Conservation (phyloP, 306 rosid genomes). For the Acacia melanoxylon region DNA sequence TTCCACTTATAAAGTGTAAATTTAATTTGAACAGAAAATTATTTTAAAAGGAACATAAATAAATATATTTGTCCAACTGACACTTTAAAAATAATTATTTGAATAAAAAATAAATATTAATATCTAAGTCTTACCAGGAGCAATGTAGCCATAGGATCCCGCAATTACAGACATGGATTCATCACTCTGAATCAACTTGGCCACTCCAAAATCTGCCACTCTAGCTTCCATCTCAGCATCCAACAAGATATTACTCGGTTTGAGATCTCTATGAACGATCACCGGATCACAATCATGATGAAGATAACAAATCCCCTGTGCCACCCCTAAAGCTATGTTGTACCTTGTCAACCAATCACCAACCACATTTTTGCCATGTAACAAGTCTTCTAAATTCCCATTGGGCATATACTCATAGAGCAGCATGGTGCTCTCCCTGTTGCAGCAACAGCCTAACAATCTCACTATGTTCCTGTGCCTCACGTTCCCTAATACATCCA, state of each 20-base stretch:
- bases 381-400: slow-evolving; percentile 74
- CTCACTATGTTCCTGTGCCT: slow-evolving; percentile 97
- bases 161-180: slow-evolving; percentile 97
- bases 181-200: slow-evolving; percentile 71
- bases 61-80: not conserved
- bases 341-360: slow-evolving; percentile 88
- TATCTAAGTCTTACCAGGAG: slow-evolving; percentile 62
- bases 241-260: slow-evolving; percentile 79
- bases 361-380: slow-evolving; percentile 64
- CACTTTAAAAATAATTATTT: not conserved
- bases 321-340: slow-evolving; percentile 88
- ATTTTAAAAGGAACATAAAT: not conserved
- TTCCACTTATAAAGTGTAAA: not conserved
- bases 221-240: slow-evolving; percentile 90
- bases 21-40: too few relatives aligned
- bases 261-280: slow-evolving; percentile 85
- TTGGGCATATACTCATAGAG: slow-evolving; percentile 94
- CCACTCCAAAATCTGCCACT: slow-evolving; percentile 95
- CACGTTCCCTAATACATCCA: slow-evolving; percentile 90
- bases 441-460: slow-evolving; percentile 89
- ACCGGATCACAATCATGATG: slow-evolving; percentile 95
- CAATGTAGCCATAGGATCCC: slow-evolving; percentile 96
- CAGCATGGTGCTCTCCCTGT: slow-evolving; percentile 80
- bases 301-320: slow-evolving; percentile 92
- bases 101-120: not conserved